Evolutionary conservation across 768 basidiomycete species (phyloP).

Genomic region (Termitomyces sp.): DNA sequence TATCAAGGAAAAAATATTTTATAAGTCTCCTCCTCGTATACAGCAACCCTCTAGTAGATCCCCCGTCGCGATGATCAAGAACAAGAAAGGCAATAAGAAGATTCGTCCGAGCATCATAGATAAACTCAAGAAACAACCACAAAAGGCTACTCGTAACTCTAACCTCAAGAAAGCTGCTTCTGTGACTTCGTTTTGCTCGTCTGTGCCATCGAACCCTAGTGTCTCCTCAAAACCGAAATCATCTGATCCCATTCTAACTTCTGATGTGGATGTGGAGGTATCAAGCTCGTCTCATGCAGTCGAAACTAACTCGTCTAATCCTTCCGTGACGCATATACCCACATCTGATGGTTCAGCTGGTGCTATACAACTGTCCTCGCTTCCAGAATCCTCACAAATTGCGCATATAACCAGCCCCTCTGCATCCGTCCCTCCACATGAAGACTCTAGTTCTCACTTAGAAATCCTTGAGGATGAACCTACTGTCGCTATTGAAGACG

Average conservation of each 20-base stretch:
- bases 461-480: background rate
- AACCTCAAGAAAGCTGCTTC: background rate
- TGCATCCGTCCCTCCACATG: background rate
- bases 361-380: background rate
- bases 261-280: background rate
- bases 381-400: background rate
- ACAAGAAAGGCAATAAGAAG: background rate
- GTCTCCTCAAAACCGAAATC: background rate
- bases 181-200: background rate
- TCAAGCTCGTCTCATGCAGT: background rate
- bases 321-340: background rate
- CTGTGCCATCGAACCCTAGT: background rate
- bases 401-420: background rate
- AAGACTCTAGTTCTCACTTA: background rate
- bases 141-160: slow-evolving; percentile 1
- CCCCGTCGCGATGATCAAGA: background rate
- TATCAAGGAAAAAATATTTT: background rate
- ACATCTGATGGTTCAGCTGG: background rate
- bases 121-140: slow-evolving; percentile 38
- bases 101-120: slow-evolving; percentile 29
- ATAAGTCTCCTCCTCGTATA: background rate
- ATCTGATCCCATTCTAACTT: background rate
- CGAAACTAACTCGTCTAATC: background rate
- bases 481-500: background rate
- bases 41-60: background rate